Base-by-base conservation (phyloP, 352 stramenopile genomes). In the Phytophthora pistaciae region DNA sequence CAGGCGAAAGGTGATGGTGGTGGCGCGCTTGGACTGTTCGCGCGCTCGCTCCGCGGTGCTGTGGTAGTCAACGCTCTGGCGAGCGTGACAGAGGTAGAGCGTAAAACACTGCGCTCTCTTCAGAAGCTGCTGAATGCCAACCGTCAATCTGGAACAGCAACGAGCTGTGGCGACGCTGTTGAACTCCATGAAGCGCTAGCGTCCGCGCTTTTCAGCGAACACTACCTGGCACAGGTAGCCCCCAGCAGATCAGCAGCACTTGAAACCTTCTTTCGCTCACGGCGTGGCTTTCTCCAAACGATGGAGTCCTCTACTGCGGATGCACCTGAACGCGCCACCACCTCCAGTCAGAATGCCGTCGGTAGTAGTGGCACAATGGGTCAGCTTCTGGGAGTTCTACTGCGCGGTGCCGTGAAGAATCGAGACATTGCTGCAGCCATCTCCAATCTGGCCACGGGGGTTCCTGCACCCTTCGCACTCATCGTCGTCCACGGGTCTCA, bases 401-500 rank as follows among this genome's bases (percentile, higher is more conserved):
- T 93, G 25, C 79, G 82, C 21, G 85, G 84, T 0, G 56, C 79
- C 9, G 10, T 77, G 14, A 94, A 93, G 66, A 86, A 72, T 56
- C 59, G 64, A 25, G 70, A 87, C 33, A 58, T 75, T 14, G 53
- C 55, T 31, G 31, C 57, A 6, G 61, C 74, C 2, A 48, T 82
- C 0, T 27, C 59, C 4, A 91, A 91, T 49, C 23, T 89, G 3
- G 46, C 62, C 5, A 36, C 71, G 1, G 21, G 78, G 0, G 57
- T 76, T 3, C 27, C 61, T 44, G 48, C 49, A 0, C 81, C 84
- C 21, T 90, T 91, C 44, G 56, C 80, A 8, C 46, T 95, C 3
- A 60, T 92, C 10, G 38, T 90, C 5, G 74, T 93, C 8, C 87
- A 95, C 38, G 81, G 83, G n/a, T 82, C 81, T 23, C 73, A 85